Conservation (phyloP, 2,329 filamentous ascomycete species). For the Exophiala alcalophila region DNA sequence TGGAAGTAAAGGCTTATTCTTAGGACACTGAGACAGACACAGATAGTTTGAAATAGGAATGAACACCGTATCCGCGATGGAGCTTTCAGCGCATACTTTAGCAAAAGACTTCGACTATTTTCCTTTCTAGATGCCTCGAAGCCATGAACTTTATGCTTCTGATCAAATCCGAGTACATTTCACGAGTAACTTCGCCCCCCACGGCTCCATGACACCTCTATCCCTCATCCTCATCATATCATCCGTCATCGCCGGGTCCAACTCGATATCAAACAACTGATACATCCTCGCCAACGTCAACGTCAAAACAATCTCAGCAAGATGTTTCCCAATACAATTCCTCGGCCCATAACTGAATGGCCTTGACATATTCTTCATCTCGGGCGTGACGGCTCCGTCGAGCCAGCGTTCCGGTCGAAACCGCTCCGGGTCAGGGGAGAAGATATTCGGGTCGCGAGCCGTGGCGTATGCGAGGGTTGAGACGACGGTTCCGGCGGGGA, state of each 20-base stretch:
- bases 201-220: constrained; percentile 3
- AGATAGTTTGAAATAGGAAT: too few relatives aligned
- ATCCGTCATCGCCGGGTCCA: constrained; percentile 1
- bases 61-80: too few relatives aligned
- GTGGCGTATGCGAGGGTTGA: constrained; percentile 24
- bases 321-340: constrained; percentile 11
- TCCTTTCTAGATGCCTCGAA: too few relatives aligned
- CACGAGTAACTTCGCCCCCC: constrained; percentile 8
- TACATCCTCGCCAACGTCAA: constrained; percentile 3
- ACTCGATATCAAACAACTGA: constrained; percentile 1
- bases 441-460: constrained; percentile 11
- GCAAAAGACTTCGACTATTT: too few relatives aligned
- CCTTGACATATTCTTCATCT: constrained; percentile 15
- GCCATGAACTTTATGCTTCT: too few relatives aligned
- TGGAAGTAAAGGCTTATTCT: too few relatives aligned
- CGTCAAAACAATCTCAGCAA: constrained; percentile 1
- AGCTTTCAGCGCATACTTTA: too few relatives aligned
- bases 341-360: constrained; percentile 5
- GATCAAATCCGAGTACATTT: too few relatives aligned
- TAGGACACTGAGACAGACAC: too few relatives aligned
- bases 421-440: constrained; percentile 10
- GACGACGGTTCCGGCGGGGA: constrained; percentile 34
- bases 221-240: constrained; percentile 3
- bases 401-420: constrained; percentile 41
- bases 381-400: constrained; percentile 28